These are phyloP conservation scores for Lojkania enalia DNA, from an alignment of 2,329 filamentous ascomycete species.

Conservation along the genomic window DNA sequence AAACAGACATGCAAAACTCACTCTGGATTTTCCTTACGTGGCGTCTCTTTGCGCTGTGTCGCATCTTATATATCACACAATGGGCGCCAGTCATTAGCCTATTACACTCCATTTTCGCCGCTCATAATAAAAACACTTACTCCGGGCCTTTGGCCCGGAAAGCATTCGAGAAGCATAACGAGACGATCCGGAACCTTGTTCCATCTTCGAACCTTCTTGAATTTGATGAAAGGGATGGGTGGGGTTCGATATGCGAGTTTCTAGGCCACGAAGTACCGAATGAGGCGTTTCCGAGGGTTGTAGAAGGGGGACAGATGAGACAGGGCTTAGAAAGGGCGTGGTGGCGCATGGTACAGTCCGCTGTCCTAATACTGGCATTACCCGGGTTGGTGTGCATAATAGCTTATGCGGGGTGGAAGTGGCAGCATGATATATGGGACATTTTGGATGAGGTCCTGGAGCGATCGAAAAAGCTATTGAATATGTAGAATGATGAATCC, in stretches of 20 bases:
- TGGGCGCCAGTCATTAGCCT: constrained; percentile 29
- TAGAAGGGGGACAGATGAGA: constrained; percentile 25
- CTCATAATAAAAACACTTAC: constrained; percentile 29
- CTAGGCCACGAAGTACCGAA: constrained; percentile 26
- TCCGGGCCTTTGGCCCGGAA: constrained; percentile 22
- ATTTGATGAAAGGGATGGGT: constrained; percentile 26
- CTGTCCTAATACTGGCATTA: constrained; percentile 22
- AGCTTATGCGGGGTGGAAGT: neutral
- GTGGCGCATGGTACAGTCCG: constrained; percentile 26
- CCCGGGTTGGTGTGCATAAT: constrained; percentile 5
- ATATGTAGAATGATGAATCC: too few species aligned
- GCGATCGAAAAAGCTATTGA: too few species aligned
- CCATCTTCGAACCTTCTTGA: constrained; percentile 28
- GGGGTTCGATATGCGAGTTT: constrained; percentile 36
- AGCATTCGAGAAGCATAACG: constrained; percentile 32
- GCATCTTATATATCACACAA: constrained; percentile 24
- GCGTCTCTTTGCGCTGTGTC: constrained; percentile 22
- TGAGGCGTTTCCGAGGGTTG: constrained; percentile 22
- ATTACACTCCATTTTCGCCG: constrained; percentile 26
- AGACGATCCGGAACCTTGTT: constrained; percentile 27
- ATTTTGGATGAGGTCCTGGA: neutral
- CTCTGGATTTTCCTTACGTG: constrained; percentile 32
- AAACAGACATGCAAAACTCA: constrained; percentile 27
- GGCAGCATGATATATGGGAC: neutral
- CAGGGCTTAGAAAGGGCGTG: constrained; percentile 16